phyloP scores from a whole-genome alignment of 176 grass and related monocot genomes.

The bread wheat (Triticum aestivum) region DNA sequence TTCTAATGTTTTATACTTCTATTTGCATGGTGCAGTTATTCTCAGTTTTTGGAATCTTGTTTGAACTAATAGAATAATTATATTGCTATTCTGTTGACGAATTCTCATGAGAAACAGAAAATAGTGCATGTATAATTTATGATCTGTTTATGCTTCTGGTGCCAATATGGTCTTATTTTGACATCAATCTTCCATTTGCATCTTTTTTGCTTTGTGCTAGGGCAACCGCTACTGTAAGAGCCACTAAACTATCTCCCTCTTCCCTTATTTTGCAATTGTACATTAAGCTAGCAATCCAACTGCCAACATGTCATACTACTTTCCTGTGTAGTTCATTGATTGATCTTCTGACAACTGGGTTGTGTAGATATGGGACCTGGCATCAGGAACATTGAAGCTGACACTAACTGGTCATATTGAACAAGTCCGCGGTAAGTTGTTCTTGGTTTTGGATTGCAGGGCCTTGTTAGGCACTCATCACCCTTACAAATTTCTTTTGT shows the following conservation, averaged over 20 bases:
- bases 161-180: neutral
- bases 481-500: slow-evolving; percentile 5
- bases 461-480: neutral
- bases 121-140: neutral
- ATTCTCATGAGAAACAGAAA: neutral
- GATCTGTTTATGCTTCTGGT: neutral
- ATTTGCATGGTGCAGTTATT: neutral
- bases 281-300: neutral
- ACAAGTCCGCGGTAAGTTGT: slow-evolving; percentile 78
- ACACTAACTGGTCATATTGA: slow-evolving; percentile 97
- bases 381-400: slow-evolving; percentile 91
- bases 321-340: neutral
- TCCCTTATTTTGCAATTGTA: neutral
- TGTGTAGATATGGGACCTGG: slow-evolving; percentile 97
- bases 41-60: slow-evolving; percentile 1
- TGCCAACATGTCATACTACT: neutral
- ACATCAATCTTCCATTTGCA: neutral
- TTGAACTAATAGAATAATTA: neutral
- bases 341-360: neutral
- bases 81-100: neutral
- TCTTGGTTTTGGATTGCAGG: neutral
- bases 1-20: neutral
- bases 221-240: neutral
- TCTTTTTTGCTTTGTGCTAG: neutral
- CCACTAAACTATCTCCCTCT: neutral